These are phyloP conservation scores for Tetrapyrgos nigripes DNA, from an alignment of 1,284 basidiomycete species.

Conservation along the genomic window DNA sequence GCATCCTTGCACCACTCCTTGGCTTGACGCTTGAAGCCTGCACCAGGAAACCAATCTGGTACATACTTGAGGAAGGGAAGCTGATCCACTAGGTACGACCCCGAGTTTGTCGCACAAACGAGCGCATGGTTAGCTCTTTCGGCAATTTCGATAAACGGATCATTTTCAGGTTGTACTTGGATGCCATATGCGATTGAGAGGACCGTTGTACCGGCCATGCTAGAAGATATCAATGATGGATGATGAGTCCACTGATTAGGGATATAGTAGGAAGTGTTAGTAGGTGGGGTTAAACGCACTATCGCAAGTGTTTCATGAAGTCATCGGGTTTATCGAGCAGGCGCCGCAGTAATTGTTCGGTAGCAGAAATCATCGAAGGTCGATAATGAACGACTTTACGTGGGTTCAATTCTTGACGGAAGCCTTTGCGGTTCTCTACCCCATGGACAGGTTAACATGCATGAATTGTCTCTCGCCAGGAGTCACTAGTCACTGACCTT, in stretches of 20 bases:
- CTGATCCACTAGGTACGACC: constrained; percentile 5
- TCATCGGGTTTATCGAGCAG: constrained; percentile 43
- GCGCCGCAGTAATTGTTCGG: constrained; percentile 36
- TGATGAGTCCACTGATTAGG: no score
- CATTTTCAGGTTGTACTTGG: background rate
- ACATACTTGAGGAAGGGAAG: constrained; percentile 16
- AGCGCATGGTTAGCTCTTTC: background rate
- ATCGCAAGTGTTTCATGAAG: constrained; percentile 48
- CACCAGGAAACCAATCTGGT: constrained; percentile 25
- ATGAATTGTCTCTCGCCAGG: background rate
- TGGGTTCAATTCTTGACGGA: constrained; percentile 40
- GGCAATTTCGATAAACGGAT: constrained; percentile 31
- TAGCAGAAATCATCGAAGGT: constrained; percentile 9
- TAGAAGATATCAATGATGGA: background rate
- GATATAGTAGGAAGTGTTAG: background rate
- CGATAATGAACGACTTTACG: constrained; percentile 10
- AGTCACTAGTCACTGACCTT: background rate
- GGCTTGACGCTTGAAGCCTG: constrained; percentile 36
- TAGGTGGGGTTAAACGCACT: constrained; percentile 34
- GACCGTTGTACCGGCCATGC: constrained; percentile 23
- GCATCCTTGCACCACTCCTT: constrained; percentile 24
- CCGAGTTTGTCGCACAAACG: background rate
- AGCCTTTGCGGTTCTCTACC: constrained; percentile 41
- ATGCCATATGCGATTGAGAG: constrained; percentile 4
- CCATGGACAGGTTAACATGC: constrained; percentile 25